Base-by-base conservation (phyloP, 2,329 filamentous ascomycete genomes). In the Hyphodiscus sp. region DNA sequence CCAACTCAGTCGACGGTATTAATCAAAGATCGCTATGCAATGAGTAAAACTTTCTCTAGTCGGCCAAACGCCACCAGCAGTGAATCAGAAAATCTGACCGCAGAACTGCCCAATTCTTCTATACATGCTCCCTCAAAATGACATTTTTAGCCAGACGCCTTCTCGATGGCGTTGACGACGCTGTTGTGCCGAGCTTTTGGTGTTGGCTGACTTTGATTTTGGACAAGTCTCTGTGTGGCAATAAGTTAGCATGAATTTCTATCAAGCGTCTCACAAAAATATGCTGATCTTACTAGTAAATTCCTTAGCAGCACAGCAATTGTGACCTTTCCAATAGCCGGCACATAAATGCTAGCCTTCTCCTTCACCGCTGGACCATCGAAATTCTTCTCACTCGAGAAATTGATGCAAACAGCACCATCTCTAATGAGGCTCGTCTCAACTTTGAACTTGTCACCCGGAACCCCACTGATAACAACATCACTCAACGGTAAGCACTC, bases 361-460 rank as follows among this genome's bases (percentile, higher is more conserved):
- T 96, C 88, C 74, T 96, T 97, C 61, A 97, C 84, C 47, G 88
- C 87, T 0, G 87, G 84, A 1, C 79, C 79, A 57, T 86, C 85
- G 71, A 97, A 97, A 74, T 99, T 97, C 76, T 91, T 89, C 71
- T 88, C 90, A 49, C 89, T 96, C 8, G 91, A 95, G 70, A 99
- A 97, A 74, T 99, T 99, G 75, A 99, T 91, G 77, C 94, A 99
- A n/a, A 96, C 89, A 29, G 89, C 91, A 47, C 94, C 94, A 53
- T 96, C 89, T 46, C 90, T 82, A 65, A 99, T 77, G 58, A 94
- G 75, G 49, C 89, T 81, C 2, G 86, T 87, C 6, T 91, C 89
- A 23, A 99, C 87, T 76, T 97, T 96, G 80, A 87, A 99, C 56
- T 78, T 81, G 59, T 96, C 87, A 20, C 84, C 82, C 0, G 94